Evolutionary conservation across 441 rosid species (phyloP).

Genomic region (Aleurites moluccanus): DNA sequence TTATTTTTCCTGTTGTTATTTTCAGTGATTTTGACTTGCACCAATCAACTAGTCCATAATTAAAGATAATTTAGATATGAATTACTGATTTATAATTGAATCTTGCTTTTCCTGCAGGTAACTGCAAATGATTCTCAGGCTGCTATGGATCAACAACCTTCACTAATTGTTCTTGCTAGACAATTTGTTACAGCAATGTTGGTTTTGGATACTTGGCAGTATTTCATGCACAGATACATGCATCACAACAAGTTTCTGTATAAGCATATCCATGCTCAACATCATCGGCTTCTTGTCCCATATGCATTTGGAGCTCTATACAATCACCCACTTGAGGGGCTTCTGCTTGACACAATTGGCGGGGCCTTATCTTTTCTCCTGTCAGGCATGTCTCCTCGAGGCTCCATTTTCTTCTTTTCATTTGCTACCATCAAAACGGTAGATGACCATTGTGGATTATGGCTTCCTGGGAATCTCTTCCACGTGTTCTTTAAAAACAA

Average conservation of each 20-base stretch:
- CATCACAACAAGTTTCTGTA: conserved; percentile 89
- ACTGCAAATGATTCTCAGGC: conserved; percentile 53
- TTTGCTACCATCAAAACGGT: conserved; percentile 92
- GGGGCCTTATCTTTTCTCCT: conserved; percentile 90
- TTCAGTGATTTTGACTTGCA: neutral
- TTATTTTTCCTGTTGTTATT: neutral
- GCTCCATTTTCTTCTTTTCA: conserved; percentile 87
- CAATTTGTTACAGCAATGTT: conserved; percentile 78
- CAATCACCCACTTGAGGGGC: conserved; percentile 84
- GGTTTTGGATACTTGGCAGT: conserved; percentile 91
- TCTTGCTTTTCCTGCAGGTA: conserved; percentile 40
- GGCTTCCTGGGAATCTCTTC: conserved; percentile 95
- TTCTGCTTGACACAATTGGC: conserved; percentile 83
- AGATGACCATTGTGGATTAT: conserved; percentile 88
- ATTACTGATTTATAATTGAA: conserved; percentile 2
- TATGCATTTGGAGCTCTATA: conserved; percentile 85
- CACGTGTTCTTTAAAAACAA: conserved; percentile 84
- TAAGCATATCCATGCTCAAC: conserved; percentile 81
- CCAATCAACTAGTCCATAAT: neutral
- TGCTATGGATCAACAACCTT: conserved; percentile 36
- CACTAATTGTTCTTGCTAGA: conserved; percentile 51
- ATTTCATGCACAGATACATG: conserved; percentile 86
- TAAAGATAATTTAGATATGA: neutral
- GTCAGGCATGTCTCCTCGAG: conserved; percentile 89
- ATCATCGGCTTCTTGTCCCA: conserved; percentile 90